Conservation (phyloP, 371 early-diverging fungal species). For the Actinomortierella ambigua region DNA sequence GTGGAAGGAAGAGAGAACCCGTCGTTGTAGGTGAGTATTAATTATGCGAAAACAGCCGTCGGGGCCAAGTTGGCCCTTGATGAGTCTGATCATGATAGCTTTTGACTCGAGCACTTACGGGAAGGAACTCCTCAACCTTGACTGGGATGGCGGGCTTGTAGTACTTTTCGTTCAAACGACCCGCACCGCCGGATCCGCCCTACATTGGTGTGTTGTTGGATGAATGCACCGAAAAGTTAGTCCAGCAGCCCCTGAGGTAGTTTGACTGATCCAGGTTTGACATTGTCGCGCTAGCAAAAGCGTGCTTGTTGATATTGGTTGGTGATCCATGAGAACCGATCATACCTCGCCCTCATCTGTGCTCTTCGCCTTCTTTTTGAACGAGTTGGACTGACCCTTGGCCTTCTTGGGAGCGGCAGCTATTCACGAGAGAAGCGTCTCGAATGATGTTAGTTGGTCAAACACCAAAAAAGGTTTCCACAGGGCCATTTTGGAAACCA, state of each 20-base stretch:
- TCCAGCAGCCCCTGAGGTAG: too few species aligned
- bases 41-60: background rate
- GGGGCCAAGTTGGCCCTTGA: background rate
- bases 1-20: background rate
- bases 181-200: slow-evolving; percentile 31
- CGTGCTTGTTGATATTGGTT: too few species aligned
- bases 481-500: too few species aligned
- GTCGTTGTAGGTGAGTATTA: background rate
- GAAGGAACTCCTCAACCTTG: slow-evolving; percentile 46
- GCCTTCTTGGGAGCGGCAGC: slow-evolving; percentile 20
- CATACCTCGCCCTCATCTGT: slow-evolving; percentile 35
- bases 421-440: too few species aligned
- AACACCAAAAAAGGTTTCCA: too few species aligned
- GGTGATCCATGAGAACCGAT: background rate
- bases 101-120: slow-evolving; percentile 44
- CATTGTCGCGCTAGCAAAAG: too few species aligned
- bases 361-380: slow-evolving; percentile 23
- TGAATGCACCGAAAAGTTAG: background rate
- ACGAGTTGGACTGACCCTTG: slow-evolving; percentile 45
- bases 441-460: too few species aligned
- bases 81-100: too few species aligned
- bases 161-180: slow-evolving; percentile 47
- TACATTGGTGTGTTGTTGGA: slow-evolving; percentile 10
- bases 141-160: slow-evolving; percentile 46
- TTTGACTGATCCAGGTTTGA: too few species aligned